Evolutionary conservation across 768 basidiomycete genomes (phyloP).

Genomic region (Hygrophoropsis aurantiaca): DNA sequence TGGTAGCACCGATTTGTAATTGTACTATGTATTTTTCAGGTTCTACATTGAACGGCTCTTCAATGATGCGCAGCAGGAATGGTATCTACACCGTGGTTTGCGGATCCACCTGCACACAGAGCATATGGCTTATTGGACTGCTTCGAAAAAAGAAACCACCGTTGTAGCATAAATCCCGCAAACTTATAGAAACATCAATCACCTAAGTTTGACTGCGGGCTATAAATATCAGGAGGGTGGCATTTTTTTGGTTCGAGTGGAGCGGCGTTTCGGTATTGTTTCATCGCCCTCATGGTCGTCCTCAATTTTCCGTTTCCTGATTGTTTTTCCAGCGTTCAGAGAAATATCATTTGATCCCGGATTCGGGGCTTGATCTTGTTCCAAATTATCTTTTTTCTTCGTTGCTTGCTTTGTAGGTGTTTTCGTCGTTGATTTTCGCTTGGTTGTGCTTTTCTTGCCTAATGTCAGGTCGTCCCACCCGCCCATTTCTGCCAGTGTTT

Average conservation of each 20-base stretch:
- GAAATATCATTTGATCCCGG: neutral
- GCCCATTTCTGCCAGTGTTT: conserved; percentile 62
- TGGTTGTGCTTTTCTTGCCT: conserved; percentile 32
- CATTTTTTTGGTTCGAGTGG: conserved; percentile 15
- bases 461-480: conserved; percentile 69
- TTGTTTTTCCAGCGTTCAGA: neutral
- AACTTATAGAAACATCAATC: no score
- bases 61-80: no score
- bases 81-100: no score
- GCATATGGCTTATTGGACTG: no score
- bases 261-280: conserved; percentile 18
- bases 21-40: no score
- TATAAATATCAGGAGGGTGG: no score
- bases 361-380: conserved; percentile 5
- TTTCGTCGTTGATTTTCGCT: conserved; percentile 1
- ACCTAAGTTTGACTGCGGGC: no score
- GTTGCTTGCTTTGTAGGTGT: neutral
- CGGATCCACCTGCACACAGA: no score
- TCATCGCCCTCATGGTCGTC: conserved; percentile 1
- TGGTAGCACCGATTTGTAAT: no score
- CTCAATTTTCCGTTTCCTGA: conserved; percentile 25
- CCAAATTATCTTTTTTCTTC: conserved; percentile 5
- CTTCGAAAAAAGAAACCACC: no score
- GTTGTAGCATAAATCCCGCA: no score
- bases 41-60: no score